These are phyloP conservation scores for Sporothrix globosa DNA, from an alignment of 2,329 filamentous ascomycete genomes.

Conservation along the genomic window DNA sequence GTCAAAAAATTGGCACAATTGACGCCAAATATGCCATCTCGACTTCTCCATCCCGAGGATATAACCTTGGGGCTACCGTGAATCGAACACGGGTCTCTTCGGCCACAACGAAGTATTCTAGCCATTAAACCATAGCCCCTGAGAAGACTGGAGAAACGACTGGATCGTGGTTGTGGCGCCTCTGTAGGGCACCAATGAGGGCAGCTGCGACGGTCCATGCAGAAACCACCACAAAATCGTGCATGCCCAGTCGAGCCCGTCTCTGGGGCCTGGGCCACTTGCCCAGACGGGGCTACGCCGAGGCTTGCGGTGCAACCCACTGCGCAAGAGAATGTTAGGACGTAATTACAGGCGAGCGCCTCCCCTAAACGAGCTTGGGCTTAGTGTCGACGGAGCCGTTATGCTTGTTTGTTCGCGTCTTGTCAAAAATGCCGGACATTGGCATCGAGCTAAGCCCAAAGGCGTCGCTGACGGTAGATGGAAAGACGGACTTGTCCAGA, in stretches of 20 bases:
- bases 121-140: constrained; percentile 36
- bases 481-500: not conserved
- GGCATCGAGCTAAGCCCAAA: constrained; percentile 5
- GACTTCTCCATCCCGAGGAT: constrained; percentile 14
- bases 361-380: not conserved
- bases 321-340: no score
- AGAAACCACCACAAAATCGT: not conserved
- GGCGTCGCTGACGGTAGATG: not conserved
- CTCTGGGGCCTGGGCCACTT: not conserved
- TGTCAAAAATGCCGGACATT: not conserved
- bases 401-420: constrained; percentile 11
- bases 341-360: not conserved
- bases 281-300: not conserved
- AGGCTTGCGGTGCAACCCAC: not conserved
- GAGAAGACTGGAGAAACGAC: not conserved
- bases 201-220: not conserved
- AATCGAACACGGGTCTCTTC: constrained; percentile 38
- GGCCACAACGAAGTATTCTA: constrained; percentile 38
- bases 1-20: not conserved
- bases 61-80: constrained; percentile 34
- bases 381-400: not conserved
- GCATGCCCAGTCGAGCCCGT: not conserved
- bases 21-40: not conserved
- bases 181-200: constrained; percentile 9
- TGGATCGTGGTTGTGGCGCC: constrained; percentile 3